Conservation (phyloP, 2,329 filamentous ascomycete genomes). For the Sclerotinia glacialis region DNA sequence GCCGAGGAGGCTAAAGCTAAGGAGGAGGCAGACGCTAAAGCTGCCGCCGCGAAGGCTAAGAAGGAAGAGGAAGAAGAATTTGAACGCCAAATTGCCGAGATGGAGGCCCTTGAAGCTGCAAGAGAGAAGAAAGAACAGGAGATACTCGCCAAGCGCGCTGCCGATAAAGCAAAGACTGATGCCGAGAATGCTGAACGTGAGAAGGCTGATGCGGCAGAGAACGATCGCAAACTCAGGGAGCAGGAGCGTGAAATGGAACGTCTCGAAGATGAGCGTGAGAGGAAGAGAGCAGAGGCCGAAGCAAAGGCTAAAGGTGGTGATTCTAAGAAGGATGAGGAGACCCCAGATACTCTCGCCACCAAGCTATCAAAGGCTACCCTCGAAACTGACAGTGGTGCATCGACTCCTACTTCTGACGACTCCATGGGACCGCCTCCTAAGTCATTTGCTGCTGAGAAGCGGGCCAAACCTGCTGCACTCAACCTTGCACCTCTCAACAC, state of each 20-base stretch:
- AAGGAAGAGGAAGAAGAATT: constrained; percentile 54
- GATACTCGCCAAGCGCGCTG: constrained; percentile 33
- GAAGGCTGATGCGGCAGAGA: constrained; percentile 52
- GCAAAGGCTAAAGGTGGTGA: constrained; percentile 32
- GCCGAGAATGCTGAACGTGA: constrained; percentile 48
- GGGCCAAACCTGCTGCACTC: constrained; percentile 77
- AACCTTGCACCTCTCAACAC: constrained; percentile 81
- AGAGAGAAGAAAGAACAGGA: constrained; percentile 41
- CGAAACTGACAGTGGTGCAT: constrained; percentile 43
- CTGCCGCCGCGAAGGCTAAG: constrained; percentile 38
- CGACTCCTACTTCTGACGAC: constrained; percentile 45
- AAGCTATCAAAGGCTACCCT: constrained; percentile 55
- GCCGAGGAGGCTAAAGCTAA: constrained; percentile 41
- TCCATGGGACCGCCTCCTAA: constrained; percentile 52
- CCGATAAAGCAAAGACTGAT: constrained; percentile 42
- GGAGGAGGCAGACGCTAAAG: constrained; percentile 38
- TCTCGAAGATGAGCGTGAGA: constrained; percentile 67
- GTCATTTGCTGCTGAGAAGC: constrained; percentile 58
- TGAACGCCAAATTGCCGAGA: constrained; percentile 60
- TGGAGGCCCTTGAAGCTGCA: constrained; percentile 44
- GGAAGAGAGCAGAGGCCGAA: constrained; percentile 53
- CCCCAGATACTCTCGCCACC: constrained; percentile 38
- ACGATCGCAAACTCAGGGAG: constrained; percentile 66
- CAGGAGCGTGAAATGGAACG: constrained; percentile 71
- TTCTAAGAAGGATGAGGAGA: constrained; percentile 36